Evolutionary conservation across 2,329 filamentous ascomycete species (phyloP).

Genomic region (Fusarium sp.): DNA sequence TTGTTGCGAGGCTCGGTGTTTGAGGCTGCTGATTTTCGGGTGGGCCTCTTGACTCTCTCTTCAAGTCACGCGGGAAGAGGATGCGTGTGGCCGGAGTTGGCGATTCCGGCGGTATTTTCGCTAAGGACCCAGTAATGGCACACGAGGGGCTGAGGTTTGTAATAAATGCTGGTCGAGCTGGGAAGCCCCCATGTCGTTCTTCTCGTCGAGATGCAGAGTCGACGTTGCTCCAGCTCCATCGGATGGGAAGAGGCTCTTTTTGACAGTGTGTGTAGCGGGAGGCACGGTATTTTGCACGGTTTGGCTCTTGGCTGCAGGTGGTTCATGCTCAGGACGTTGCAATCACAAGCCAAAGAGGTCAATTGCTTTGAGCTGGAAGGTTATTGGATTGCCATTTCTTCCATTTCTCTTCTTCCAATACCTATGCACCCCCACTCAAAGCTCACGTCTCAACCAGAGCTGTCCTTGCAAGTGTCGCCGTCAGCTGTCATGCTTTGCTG

Average conservation of each 20-base stretch:
- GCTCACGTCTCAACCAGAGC: neutral
- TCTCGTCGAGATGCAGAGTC: conserved; percentile 23
- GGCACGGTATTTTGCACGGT: conserved; percentile 33
- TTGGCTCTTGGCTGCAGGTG: neutral
- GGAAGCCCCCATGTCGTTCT: conserved; percentile 19
- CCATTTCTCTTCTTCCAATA: neutral
- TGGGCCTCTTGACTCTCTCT: conserved; percentile 28
- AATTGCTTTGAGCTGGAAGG: neutral
- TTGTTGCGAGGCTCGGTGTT: conserved; percentile 33
- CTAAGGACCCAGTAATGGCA: conserved; percentile 9
- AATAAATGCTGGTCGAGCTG: conserved; percentile 31
- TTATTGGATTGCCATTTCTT: neutral
- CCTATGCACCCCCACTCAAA: neutral
- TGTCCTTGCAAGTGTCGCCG: neutral
- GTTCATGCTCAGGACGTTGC: neutral
- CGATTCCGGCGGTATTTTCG: conserved; percentile 30
- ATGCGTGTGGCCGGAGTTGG: conserved; percentile 24
- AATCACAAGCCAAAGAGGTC: neutral
- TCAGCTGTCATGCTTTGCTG: neutral
- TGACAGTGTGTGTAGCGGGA: conserved; percentile 24
- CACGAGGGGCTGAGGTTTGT: conserved; percentile 28
- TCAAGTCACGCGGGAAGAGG: conserved; percentile 25
- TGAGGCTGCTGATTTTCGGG: conserved; percentile 24
- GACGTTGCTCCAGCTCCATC: conserved; percentile 5
- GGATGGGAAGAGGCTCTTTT: conserved; percentile 18